phyloP scores from a whole-genome alignment of 1,284 basidiomycete species.

The Wallemia mellicola region DNA sequence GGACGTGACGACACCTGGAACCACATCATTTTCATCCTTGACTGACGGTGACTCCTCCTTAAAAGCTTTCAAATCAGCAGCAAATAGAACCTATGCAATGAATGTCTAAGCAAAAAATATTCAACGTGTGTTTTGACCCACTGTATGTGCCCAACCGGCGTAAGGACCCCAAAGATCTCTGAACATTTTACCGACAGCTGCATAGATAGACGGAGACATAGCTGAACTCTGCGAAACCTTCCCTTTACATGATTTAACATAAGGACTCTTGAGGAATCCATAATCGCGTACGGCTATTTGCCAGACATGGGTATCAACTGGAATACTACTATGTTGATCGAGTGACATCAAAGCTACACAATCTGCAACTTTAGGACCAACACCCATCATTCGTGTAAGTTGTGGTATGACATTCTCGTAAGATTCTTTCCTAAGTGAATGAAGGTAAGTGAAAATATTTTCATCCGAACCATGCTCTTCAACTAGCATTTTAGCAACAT shows the following conservation, averaged over 20 bases:
- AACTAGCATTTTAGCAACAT: slow-evolving; percentile 42
- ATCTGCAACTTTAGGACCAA: slow-evolving; percentile 86
- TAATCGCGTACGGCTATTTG: slow-evolving; percentile 65
- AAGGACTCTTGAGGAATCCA: slow-evolving; percentile 23
- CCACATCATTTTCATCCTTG: slow-evolving; percentile 3
- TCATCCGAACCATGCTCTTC: slow-evolving; percentile 19
- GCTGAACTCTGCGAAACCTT: slow-evolving; percentile 11
- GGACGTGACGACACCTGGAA: neutral
- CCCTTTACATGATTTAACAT: slow-evolving; percentile 23
- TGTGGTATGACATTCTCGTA: slow-evolving; percentile 21
- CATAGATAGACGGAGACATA: slow-evolving; percentile 8
- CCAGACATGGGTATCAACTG: slow-evolving; percentile 72
- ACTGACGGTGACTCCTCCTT: slow-evolving; percentile 17
- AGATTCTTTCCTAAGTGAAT: slow-evolving; percentile 4
- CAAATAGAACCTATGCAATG: slow-evolving; percentile 21
- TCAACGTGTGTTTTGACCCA: slow-evolving; percentile 16
- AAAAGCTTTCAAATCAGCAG: slow-evolving; percentile 25
- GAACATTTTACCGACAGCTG: slow-evolving; percentile 7
- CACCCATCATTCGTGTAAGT: slow-evolving; percentile 53
- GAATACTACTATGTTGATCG: slow-evolving; percentile 68
- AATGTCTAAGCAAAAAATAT: slow-evolving; percentile 26
- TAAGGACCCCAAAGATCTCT: slow-evolving; percentile 19
- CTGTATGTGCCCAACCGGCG: slow-evolving; percentile 78
- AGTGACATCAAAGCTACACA: slow-evolving; percentile 83
- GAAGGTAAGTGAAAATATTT: slow-evolving; percentile 5